Evolutionary conservation across 2,329 filamentous ascomycete species (phyloP), one percentile per base, ranked within the genome.

Genomic region (Colletotrichum karsti): DNA sequence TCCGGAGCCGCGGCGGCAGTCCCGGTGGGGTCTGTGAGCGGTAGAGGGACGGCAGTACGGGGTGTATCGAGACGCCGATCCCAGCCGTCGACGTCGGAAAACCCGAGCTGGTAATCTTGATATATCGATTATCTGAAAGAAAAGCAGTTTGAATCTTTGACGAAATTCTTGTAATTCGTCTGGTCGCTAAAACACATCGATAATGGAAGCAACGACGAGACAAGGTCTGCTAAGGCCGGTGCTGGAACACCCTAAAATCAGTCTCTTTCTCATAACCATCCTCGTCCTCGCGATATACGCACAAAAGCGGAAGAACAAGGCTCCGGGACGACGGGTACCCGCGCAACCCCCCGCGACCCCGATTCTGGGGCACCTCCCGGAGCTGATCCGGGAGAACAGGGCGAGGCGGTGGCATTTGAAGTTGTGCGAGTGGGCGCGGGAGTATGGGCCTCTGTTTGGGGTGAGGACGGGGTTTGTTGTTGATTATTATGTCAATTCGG

Each of bases 401-500:
- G 5, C 53, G 18, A n/a, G 42, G 42, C 39, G 6, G 12, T 65
- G 55, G 46, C 62, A 65, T 12, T 5, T 65, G 46, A 28, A 15
- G 35, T 4, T 65, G 13, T 22, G 28, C 8, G 53, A 50, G 7
- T 63, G 61, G 61, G 53, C 53, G 10, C 24, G 35, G 15, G n/a
- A 35, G n/a, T 63, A 51, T 3, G 62, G 62, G 9, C 18, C 62
- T 15, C 53, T 65, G 2, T 60, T 60, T 4, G 46, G 62, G 7
- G 55, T 65, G 1, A 5, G 55, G 10, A 53, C 62, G 2, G 62
- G 62, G 12, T 60, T 44, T 18, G 44, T 65, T 39, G 55, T 65
- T 13, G 62, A 60, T 39, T 65, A 60, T 24, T 53, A 53, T 4
- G 13, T 65, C 35, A 65, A 65, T 12, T 53, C 62, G 1, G 55